A percentile compares a stretch with the other conserved stretches of the same genome.
phyloP scores from a whole-genome alignment of 1,284 basidiomycete genomes.

The Uromyces viciae-fabae region DNA sequence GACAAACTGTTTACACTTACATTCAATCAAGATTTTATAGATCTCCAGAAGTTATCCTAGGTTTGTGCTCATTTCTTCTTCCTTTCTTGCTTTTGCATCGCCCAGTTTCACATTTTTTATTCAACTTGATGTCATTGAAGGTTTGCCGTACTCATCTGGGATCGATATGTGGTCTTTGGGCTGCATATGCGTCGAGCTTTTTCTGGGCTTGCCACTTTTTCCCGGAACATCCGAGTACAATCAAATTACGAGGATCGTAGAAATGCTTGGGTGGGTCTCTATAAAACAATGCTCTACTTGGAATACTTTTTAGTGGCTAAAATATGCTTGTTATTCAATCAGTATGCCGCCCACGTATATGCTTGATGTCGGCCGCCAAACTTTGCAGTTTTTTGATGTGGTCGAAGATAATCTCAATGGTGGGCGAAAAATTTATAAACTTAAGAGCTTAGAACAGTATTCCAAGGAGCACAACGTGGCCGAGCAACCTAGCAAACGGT shows the following conservation, averaged over 20 bases:
- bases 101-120: background rate
- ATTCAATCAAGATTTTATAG: constrained; percentile 99
- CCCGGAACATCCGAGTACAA: constrained; percentile 99
- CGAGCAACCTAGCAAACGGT: constrained; percentile 96
- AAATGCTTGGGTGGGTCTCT: constrained; percentile 84
- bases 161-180: constrained; percentile 96
- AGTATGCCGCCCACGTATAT: constrained; percentile 86
- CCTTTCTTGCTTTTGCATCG: background rate
- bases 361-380: constrained; percentile 94
- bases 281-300: background rate
- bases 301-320: background rate
- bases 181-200: constrained; percentile 95
- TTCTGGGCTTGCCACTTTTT: constrained; percentile 91
- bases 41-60: constrained; percentile 92
- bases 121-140: background rate
- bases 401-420: constrained; percentile 65
- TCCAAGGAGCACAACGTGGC: constrained; percentile 87
- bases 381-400: constrained; percentile 84
- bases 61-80: constrained; percentile 53
- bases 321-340: background rate
- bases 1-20: constrained; percentile 98
- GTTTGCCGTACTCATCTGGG: constrained; percentile 81
- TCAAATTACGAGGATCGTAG: constrained; percentile 90
- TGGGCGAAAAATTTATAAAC: constrained; percentile 77
- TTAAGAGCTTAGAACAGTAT: constrained; percentile 93